Evolutionary conservation across 1,284 basidiomycete genomes (phyloP).

Genomic region (Microbotryum intermedium): DNA sequence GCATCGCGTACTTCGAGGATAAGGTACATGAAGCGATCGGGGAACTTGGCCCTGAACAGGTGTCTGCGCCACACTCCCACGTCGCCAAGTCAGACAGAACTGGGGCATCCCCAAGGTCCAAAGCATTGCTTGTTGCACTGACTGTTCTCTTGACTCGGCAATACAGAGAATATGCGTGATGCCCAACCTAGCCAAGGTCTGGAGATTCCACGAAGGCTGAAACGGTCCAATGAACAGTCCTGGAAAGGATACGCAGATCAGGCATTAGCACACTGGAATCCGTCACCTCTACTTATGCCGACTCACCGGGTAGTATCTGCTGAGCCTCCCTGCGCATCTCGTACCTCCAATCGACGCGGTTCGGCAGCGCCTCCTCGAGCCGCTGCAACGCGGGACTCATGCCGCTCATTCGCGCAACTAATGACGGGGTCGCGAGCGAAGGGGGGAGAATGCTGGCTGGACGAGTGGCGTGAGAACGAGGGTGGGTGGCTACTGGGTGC

Average conservation of each 20-base stretch:
- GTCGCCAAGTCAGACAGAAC: not conserved
- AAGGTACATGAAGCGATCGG: constrained; percentile 67
- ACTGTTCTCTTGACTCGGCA: constrained; percentile 45
- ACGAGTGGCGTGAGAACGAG: no score
- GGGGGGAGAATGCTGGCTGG: no score
- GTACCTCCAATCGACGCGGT: constrained; percentile 51
- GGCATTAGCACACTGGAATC: not conserved
- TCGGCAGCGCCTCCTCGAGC: constrained; percentile 18
- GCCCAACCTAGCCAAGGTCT: constrained; percentile 53
- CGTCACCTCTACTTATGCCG: not conserved
- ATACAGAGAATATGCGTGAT: constrained; percentile 64
- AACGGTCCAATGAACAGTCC: constrained; percentile 78
- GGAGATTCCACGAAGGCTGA: constrained; percentile 69
- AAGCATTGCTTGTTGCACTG: constrained; percentile 35
- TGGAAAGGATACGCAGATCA: not conserved
- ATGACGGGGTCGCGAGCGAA: no score
- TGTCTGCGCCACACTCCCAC: constrained; percentile 9
- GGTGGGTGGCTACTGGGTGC: no score
- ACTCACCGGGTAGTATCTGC: constrained; percentile 61
- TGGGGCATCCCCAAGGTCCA: no score
- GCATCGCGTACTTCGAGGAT: constrained; percentile 80
- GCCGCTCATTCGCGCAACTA: constrained; percentile 3
- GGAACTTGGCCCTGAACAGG: constrained; percentile 76
- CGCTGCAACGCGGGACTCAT: constrained; percentile 14
- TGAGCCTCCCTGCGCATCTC: constrained; percentile 92